A percentile compares a stretch with the other conserved stretches of the same genome.
These are phyloP conservation scores for Hanseniaspora lachancei DNA, from an alignment of 805 yeast genomes.

Conservation along the genomic window DNA sequence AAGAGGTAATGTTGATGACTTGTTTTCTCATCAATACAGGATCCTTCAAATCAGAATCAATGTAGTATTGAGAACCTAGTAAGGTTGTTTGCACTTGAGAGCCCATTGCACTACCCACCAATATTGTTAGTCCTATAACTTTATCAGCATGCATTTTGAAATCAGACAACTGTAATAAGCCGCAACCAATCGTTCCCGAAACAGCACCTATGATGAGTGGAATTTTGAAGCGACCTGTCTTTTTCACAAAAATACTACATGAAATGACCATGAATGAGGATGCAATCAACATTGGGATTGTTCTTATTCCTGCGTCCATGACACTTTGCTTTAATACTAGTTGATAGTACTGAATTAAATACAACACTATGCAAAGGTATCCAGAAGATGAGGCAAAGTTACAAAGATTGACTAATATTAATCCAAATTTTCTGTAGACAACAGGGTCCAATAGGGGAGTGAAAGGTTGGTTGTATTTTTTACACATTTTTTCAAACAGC, in stretches of 20 bases:
- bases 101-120: conserved; percentile 31
- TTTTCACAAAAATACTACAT: conserved; percentile 25
- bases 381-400: background rate
- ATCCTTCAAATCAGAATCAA: conserved; percentile 15
- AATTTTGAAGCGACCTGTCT: conserved; percentile 28
- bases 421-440: conserved; percentile 10
- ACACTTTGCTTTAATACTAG: conserved; percentile 12
- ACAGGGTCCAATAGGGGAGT: conserved; percentile 8
- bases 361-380: background rate
- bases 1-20: conserved; percentile 21
- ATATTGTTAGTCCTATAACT: conserved; percentile 29
- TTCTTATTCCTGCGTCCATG: conserved; percentile 18
- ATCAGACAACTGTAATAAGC: conserved; percentile 24
- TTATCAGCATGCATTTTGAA: conserved; percentile 22
- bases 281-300: conserved; percentile 18
- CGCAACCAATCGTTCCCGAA: conserved; percentile 28
- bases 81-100: conserved; percentile 26
- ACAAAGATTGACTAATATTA: conserved; percentile 6
- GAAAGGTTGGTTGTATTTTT: background rate
- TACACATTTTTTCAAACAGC: conserved; percentile 16
- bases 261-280: conserved; percentile 13
- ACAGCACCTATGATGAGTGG: conserved; percentile 25
- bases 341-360: conserved; percentile 13
- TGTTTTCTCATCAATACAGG: conserved; percentile 17
- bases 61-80: conserved; percentile 24